A percentile compares a stretch with the other conserved stretches of the same genome.
Evolutionary conservation across 176 grass and related monocot genomes (phyloP).

Genomic region (Melocanna baccifera): DNA sequence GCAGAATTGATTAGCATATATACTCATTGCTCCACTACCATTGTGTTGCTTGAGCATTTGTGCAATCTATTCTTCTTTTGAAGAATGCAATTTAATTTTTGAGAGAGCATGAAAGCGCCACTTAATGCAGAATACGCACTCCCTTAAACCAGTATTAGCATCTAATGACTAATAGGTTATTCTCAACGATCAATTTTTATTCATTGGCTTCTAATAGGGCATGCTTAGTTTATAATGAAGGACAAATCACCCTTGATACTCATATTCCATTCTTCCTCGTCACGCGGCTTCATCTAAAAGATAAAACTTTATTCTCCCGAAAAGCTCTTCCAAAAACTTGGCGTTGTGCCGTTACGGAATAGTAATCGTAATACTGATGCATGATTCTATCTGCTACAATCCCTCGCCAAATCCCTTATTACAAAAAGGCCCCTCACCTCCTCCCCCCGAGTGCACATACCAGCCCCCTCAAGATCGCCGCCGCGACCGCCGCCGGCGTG

Average conservation of each 20-base stretch:
- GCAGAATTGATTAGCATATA: background rate
- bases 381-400: background rate
- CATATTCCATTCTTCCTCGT: constrained; percentile 40
- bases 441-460: constrained; percentile 16
- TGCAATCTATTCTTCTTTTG: background rate
- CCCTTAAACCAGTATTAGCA: background rate
- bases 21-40: background rate
- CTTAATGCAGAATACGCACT: background rate
- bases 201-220: background rate
- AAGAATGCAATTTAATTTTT: background rate
- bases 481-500: constrained; percentile 48
- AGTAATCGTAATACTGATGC: background rate
- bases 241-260: background rate
- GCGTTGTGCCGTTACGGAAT: background rate
- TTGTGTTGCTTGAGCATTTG: background rate
- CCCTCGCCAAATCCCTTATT: background rate
- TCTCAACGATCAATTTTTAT: background rate
- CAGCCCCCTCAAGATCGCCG: constrained; percentile 57
- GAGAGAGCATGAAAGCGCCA: background rate
- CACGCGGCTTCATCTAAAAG: constrained; percentile 29
- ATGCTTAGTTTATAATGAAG: background rate
- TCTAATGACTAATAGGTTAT: background rate
- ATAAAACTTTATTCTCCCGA: constrained; percentile 29
- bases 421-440: background rate
- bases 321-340: background rate